phyloP scores from a whole-genome alignment of 495 filamentous ascomycete species.

The Trichoderma orchidacearum region DNA sequence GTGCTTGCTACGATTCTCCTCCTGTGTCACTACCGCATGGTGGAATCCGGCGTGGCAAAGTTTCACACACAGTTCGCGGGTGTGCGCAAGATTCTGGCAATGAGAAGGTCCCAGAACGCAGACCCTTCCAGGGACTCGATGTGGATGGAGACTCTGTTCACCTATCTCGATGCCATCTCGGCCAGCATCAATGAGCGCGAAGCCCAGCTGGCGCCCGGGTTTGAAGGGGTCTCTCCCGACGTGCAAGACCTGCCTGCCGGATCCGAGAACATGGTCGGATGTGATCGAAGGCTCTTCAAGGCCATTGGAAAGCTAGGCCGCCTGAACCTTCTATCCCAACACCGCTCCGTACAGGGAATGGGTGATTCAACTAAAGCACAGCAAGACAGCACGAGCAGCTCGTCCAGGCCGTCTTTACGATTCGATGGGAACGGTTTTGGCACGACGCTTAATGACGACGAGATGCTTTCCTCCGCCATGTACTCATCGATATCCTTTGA shows the following conservation, averaged over 20 bases:
- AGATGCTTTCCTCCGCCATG: conserved; percentile 17
- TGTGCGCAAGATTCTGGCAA: conserved; percentile 78
- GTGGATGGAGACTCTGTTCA: conserved; percentile 95
- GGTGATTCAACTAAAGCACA: neutral
- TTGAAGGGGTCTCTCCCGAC: conserved; percentile 50
- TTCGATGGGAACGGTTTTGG: conserved; percentile 54
- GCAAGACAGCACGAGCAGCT: neutral
- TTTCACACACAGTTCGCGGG: conserved; percentile 92
- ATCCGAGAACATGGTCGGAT: conserved; percentile 71
- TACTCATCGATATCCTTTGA: conserved; percentile 27
- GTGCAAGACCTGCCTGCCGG: conserved; percentile 46
- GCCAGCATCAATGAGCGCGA: conserved; percentile 87
- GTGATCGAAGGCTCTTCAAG: conserved; percentile 70
- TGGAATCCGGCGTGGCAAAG: conserved; percentile 79
- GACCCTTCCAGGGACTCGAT: conserved; percentile 48
- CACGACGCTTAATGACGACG: conserved; percentile 32
- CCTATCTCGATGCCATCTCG: conserved; percentile 91
- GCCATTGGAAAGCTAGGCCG: conserved; percentile 65
- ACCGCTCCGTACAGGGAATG: conserved; percentile 36
- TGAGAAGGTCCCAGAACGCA: conserved; percentile 49
- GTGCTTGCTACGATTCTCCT: conserved; percentile 79
- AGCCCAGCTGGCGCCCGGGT: conserved; percentile 60
- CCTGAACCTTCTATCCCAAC: conserved; percentile 80
- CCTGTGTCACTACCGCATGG: conserved; percentile 84
- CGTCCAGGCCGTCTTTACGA: conserved; percentile 16